phyloP scores from a whole-genome alignment of 441 rosid genomes.

The Euphorbia corollata region DNA sequence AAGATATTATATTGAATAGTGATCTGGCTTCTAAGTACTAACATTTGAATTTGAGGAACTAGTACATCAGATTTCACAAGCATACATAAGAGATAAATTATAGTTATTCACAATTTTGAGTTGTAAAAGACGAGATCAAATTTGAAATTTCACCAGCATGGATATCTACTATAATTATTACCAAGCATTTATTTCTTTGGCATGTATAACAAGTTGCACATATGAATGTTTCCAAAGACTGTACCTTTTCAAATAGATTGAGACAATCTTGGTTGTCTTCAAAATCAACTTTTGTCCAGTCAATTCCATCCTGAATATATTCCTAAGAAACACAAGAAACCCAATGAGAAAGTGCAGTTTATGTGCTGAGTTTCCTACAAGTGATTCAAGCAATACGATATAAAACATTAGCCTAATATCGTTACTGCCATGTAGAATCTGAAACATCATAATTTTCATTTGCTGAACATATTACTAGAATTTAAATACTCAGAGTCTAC shows the following conservation, averaged over 20 bases:
- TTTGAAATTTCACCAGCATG: constrained; percentile 2
- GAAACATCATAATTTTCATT: no score
- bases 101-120: background rate
- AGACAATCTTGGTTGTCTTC: constrained; percentile 98
- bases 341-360: background rate
- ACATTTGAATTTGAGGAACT: background rate
- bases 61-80: no score
- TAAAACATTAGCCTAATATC: background rate
- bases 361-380: background rate
- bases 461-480: background rate
- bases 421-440: background rate
- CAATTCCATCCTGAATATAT: constrained; percentile 98
- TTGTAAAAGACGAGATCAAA: background rate
- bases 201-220: background rate
- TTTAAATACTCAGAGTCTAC: background rate
- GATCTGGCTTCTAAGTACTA: background rate
- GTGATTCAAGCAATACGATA: background rate
- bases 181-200: background rate
- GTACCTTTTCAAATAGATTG: constrained; percentile 95
- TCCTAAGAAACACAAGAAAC: constrained; percentile 44
- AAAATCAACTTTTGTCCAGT: constrained; percentile 95
- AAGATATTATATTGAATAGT: background rate
- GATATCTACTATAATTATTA: background rate
- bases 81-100: background rate
- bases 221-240: background rate